Base-by-base conservation (phyloP, 1,284 basidiomycete species). In the Ganoderma lucidum region DNA sequence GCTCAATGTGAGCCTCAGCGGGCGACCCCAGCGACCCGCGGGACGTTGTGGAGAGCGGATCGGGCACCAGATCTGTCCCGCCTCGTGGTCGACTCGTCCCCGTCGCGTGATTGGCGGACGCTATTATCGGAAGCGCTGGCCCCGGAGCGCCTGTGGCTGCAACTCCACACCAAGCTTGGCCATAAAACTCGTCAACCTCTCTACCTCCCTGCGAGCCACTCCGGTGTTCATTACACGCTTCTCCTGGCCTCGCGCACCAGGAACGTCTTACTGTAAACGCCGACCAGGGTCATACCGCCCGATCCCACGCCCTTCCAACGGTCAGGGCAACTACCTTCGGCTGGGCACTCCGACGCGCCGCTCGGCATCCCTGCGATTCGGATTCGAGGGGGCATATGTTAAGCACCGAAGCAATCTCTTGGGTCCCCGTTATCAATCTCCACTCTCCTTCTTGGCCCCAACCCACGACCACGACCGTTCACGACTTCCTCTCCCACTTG, bases 271-370 rank as follows among this genome's bases (percentile, higher is more conserved):
- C 23, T 23, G 23, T 23, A 62, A 63, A 68, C 66, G 66, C 72
- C 65, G 67, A 70, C 66, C 68, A 68, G 63, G 68, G 32, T 62
- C 64, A 28, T 17, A 23, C 37, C 5, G 42, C 39, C 23, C 41
- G 41, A 61, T 61, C 41, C 56, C 35, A 39, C 39, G 12, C 12
- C 30, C 41, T 39, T 28, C 6, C 41, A 44, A 44, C 39, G 41
- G 12, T 30, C 17, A 41, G 39, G 39, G 39, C 39, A 28, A 17
- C 63, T 23, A 30, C 63, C 66, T 68, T 71, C 72, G 70, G 72
- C 72, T 73, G 68, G 68, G 68, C 72, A 73, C n/a, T 71, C 70
- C 68, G 72, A 53, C 37, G 59, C 72, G 72, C 70, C 72, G 72
- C 72, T 73, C 72, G 72, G 72, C 72, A 73, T 70, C 68, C 68